phyloP scores from a whole-genome alignment of 352 stramenopile genomes.

The Pythium folliculosum region DNA sequence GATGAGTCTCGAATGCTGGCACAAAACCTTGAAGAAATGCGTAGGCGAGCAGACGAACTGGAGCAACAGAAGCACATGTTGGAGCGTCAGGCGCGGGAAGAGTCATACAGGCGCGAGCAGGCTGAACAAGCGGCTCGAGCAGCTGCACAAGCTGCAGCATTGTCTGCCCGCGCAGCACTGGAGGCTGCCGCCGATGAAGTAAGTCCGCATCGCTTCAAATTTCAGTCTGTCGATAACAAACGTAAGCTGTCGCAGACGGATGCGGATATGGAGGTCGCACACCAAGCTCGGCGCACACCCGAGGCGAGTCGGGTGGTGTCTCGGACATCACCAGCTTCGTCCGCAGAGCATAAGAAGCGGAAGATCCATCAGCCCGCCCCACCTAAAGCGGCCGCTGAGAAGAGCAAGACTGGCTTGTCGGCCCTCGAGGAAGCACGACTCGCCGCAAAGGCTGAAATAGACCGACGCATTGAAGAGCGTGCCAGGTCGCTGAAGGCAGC shows the following conservation, averaged over 20 bases:
- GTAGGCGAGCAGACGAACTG: conserved; percentile 41
- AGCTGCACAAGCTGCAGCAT: conserved; percentile 61
- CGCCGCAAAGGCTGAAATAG: conserved; percentile 73
- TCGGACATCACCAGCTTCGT: conserved; percentile 12
- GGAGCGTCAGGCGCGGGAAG: conserved; percentile 48
- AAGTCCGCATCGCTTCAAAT: conserved; percentile 30
- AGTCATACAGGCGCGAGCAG: conserved; percentile 56
- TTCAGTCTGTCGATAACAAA: conserved; percentile 31
- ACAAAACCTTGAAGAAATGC: conserved; percentile 43
- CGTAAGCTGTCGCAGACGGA: conserved; percentile 42
- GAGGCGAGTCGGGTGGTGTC: background rate
- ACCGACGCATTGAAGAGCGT: conserved; percentile 66
- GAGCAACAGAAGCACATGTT: conserved; percentile 53
- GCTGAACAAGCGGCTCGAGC: conserved; percentile 61
- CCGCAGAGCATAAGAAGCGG: conserved; percentile 49
- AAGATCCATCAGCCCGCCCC: conserved; percentile 41
- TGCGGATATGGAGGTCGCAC: conserved; percentile 61
- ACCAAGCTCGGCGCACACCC: conserved; percentile 24
- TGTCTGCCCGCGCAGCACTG: conserved; percentile 70
- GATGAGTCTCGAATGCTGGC: conserved; percentile 22
- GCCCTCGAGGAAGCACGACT: conserved; percentile 58
- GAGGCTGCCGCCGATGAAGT: conserved; percentile 57
- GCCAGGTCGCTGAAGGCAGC: conserved; percentile 45
- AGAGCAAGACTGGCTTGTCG: conserved; percentile 16
- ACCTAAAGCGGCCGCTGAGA: conserved; percentile 27